phyloP scores from a whole-genome alignment of 2,329 filamentous ascomycete species.

The Thielaviopsis populi region DNA sequence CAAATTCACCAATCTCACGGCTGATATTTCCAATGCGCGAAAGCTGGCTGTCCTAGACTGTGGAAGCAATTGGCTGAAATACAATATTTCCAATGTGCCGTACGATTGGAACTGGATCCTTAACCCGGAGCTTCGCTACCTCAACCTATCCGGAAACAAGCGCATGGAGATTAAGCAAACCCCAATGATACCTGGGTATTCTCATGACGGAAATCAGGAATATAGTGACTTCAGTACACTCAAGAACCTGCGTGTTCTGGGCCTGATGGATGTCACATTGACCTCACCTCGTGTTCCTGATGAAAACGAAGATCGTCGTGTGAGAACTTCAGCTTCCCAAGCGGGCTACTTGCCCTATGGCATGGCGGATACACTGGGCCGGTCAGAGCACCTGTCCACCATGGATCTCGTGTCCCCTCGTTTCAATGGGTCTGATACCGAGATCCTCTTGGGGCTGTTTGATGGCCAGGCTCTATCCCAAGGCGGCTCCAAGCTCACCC shows the following conservation, averaged over 20 bases:
- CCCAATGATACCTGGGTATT: slow-evolving; percentile 38
- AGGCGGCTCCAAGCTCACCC: slow-evolving; percentile 88
- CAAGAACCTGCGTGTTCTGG: slow-evolving; percentile 69
- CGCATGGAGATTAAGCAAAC: slow-evolving; percentile 75
- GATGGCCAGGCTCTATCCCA: slow-evolving; percentile 82
- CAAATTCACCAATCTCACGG: slow-evolving; percentile 91
- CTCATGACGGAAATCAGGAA: neutral
- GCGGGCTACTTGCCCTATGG: slow-evolving; percentile 87
- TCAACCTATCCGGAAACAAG: slow-evolving; percentile 95
- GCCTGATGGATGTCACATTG: slow-evolving; percentile 94
- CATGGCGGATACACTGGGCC: slow-evolving; percentile 90
- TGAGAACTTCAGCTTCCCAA: slow-evolving; percentile 88
- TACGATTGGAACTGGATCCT: slow-evolving; percentile 99
- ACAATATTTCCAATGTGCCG: slow-evolving; percentile 97
- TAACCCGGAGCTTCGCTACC: slow-evolving; percentile 85
- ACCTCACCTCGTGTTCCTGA: slow-evolving; percentile 91
- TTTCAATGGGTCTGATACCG: slow-evolving; percentile 77
- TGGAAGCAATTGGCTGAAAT: slow-evolving; percentile 88
- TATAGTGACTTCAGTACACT: slow-evolving; percentile 84
- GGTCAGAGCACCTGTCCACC: slow-evolving; percentile 86
- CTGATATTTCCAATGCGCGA: slow-evolving; percentile 85
- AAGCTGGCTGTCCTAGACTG: slow-evolving; percentile 87
- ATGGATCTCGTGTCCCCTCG: slow-evolving; percentile 90
- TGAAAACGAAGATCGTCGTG: slow-evolving; percentile 84
- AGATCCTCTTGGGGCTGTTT: slow-evolving; percentile 87